A percentile compares a stretch with the other conserved stretches of the same genome.
phyloP scores from a whole-genome alignment of 2,329 filamentous ascomycete species.

The Tolypocladium sp. region DNA sequence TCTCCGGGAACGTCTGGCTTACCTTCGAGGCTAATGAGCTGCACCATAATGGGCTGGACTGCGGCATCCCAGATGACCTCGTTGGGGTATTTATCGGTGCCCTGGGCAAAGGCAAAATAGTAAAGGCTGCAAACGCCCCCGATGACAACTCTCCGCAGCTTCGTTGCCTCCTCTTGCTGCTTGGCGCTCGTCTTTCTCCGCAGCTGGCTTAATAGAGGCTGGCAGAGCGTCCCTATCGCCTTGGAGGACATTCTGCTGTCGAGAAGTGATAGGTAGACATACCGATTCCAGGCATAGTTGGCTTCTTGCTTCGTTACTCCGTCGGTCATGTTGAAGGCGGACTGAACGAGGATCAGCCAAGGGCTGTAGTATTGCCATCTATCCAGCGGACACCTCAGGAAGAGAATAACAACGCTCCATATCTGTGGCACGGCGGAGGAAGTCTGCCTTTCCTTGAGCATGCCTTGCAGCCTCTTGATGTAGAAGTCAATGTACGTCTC shows the following conservation, averaged over 20 bases:
- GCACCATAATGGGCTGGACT: slow-evolving; percentile 54
- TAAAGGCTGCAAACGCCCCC: slow-evolving; percentile 71
- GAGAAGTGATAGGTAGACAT: slow-evolving; percentile 65
- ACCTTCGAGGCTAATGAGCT: slow-evolving; percentile 36
- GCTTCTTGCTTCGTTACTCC: slow-evolving; percentile 62
- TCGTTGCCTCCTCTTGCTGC: slow-evolving; percentile 39
- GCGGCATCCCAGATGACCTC: slow-evolving; percentile 74
- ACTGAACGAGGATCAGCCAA: slow-evolving; percentile 73
- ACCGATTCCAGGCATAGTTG: slow-evolving; percentile 76
- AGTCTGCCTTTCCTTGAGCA: slow-evolving; percentile 51
- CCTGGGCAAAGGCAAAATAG: slow-evolving; percentile 75
- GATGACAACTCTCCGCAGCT: slow-evolving; percentile 46
- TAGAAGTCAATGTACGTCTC: slow-evolving; percentile 63
- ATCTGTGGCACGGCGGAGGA: slow-evolving; percentile 66
- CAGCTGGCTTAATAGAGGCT: slow-evolving; percentile 61
- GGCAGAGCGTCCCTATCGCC: slow-evolving; percentile 38
- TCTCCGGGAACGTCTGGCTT: slow-evolving; percentile 33
- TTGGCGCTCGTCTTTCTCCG: slow-evolving; percentile 53
- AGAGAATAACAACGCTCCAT: slow-evolving; percentile 75
- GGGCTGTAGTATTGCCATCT: slow-evolving; percentile 65
- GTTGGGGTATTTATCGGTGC: slow-evolving; percentile 52
- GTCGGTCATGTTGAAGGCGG: slow-evolving; percentile 76
- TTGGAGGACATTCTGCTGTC: slow-evolving; percentile 45
- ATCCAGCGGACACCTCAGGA: slow-evolving; percentile 57
- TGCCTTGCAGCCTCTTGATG: slow-evolving; percentile 54